Percentiles rank a stretch among this genome's conserved stretches.
Conservation (phyloP, 148 eudicot species). For the Amaranthus hypochondriacus region DNA sequence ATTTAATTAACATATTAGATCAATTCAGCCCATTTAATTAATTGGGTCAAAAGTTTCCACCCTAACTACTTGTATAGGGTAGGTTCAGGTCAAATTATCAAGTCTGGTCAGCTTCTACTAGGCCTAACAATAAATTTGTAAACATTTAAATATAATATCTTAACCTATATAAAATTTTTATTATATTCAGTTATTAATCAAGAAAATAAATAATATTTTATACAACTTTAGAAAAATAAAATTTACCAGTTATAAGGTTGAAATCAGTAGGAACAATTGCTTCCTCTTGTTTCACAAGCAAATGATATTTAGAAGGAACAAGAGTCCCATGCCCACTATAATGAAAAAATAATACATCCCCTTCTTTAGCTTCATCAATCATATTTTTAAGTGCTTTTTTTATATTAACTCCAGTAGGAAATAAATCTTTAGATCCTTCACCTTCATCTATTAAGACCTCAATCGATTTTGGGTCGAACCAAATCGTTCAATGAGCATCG, state of each 20-base stretch:
- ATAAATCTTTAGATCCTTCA: constrained; percentile 13
- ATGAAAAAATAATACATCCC: constrained; percentile 45
- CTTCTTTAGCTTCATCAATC: constrained; percentile 35
- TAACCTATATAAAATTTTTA: too few species aligned
- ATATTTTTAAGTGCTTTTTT: constrained; percentile 32
- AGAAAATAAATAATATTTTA: too few species aligned
- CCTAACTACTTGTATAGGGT: too few species aligned
- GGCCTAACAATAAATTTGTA: too few species aligned
- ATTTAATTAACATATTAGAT: too few species aligned
- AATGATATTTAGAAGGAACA: constrained; percentile 27
- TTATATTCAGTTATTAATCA: too few species aligned
- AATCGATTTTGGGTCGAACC: constrained; percentile 23
- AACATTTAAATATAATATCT: too few species aligned
- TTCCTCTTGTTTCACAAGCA: constrained; percentile 25
- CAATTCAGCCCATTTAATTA: too few species aligned
- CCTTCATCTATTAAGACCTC: constrained; percentile 23
- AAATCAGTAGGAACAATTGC: constrained; percentile 48
- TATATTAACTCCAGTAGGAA: constrained; percentile 40
- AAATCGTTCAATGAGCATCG: constrained; percentile 24
- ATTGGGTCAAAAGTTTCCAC: too few species aligned
- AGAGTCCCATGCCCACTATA: constrained; percentile 45
- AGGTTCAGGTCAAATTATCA: too few species aligned
- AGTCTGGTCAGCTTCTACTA: too few species aligned
- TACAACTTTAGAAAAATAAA: neutral
- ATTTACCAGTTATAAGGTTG: constrained; percentile 41